Base-by-base conservation (phyloP, 768 basidiomycete species). In the Termitomyces bulborhizus region DNA sequence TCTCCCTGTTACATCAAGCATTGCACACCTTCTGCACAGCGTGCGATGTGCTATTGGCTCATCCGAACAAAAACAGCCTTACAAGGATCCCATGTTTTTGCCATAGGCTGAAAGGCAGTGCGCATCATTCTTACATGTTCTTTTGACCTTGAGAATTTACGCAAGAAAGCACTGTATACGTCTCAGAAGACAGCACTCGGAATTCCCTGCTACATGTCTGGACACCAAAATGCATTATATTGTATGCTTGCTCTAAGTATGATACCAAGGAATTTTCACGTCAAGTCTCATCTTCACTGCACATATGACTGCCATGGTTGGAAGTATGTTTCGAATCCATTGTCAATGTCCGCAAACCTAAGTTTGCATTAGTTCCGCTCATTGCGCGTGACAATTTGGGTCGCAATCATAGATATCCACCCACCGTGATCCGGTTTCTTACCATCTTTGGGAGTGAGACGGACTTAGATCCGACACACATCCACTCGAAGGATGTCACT, bases 21-120 rank as follows among this genome's bases (percentile, higher is more conserved):
- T 39, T 50, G 37, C 49, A 50, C 49, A 40, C 49, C 49, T 50
- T 50, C 11, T 55, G 41, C 45, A 36, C 52, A 62, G 62, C 62
- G 63, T 58, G 57, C 53, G 53, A 60, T 60, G 52, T 53, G 61
- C 63, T 37, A 62, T 64, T 62, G 63, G 62, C 51, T 53, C 47
- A 51, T 42, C 26, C 29, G 50, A 54, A 29, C 42, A 18, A 21
- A 32, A 15, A 45, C 32, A 49, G 24, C 37, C 26, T n/a, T 29
- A 50, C 15, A 39, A 8, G 9, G 37, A 40, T 50, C 16, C 15
- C 16, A 29, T 39, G n/a, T 18, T 21, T 15, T 44, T 11, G 45
- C 47, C 55, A 24, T 49, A 40, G 15, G 15, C 37, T 56, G 46
- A 24, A 27, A 49, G 41, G 43, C 49, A 29, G 49, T 40, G 43